Conservation (phyloP, 148 eudicot genomes). For the Pouteria glomerata region DNA sequence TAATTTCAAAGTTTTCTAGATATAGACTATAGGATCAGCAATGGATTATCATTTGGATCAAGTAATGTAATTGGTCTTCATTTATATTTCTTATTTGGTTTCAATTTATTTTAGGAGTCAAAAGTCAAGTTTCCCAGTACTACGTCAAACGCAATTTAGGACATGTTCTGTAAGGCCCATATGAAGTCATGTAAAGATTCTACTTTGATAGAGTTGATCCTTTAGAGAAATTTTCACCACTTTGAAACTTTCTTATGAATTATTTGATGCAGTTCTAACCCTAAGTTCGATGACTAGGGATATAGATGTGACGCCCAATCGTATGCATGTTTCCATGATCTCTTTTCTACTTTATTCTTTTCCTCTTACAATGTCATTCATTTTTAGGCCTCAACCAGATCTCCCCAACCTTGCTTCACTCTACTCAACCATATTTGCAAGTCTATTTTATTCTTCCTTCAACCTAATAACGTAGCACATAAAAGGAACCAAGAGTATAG, state of each 20-base stretch:
- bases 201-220: neutral
- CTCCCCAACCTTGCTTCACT: no score
- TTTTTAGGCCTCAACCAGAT: neutral
- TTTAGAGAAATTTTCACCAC: neutral
- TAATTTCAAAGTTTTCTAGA: neutral
- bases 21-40: neutral
- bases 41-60: no score
- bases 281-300: no score
- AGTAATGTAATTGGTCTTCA: no score
- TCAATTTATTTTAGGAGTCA: neutral
- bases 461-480: no score
- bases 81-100: neutral
- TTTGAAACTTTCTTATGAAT: neutral
- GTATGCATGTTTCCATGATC: neutral
- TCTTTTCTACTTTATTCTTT: neutral
- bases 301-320: neutral
- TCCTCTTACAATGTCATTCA: neutral
- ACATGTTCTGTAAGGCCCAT: neutral
- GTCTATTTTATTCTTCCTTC: no score
- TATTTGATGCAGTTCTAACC: neutral
- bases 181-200: neutral
- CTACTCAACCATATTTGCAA: no score
- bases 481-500: no score
- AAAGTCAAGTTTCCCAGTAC: neutral
- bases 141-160: neutral